A percentile compares a stretch with the other conserved stretches of the same genome.
phyloP scores from a whole-genome alignment of 2,329 filamentous ascomycete species.

The Podosphaera xanthii region DNA sequence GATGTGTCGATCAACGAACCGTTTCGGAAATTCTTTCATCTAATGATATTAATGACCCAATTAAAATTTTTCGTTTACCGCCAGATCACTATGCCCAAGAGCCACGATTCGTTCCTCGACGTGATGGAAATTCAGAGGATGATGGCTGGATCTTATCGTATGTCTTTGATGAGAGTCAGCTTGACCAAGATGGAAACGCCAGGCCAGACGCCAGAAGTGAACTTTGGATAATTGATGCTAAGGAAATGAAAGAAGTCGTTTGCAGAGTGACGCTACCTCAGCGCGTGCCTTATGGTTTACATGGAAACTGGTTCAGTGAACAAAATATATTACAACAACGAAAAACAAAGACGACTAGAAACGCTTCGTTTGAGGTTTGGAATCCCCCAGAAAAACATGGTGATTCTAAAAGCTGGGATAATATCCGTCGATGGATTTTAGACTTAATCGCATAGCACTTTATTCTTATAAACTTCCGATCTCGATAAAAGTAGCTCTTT shows the following conservation, averaged over 20 bases:
- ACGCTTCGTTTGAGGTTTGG: slow-evolving; percentile 3
- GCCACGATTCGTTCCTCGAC: slow-evolving; percentile 35
- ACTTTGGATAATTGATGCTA: slow-evolving; percentile 46
- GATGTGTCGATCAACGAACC: slow-evolving; percentile 36
- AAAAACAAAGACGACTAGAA: slow-evolving; percentile 8
- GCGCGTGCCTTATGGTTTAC: slow-evolving; percentile 46
- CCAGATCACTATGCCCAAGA: slow-evolving; percentile 41
- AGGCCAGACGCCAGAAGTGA: slow-evolving; percentile 28
- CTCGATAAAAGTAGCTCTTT: too few species aligned
- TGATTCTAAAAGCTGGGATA: background rate
- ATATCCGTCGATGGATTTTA: background rate
- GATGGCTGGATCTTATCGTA: slow-evolving; percentile 46
- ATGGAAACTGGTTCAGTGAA: slow-evolving; percentile 36
- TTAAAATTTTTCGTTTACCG: slow-evolving; percentile 39
- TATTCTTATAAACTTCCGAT: too few species aligned
- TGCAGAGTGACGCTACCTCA: slow-evolving; percentile 37
- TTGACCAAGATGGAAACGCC: slow-evolving; percentile 19
- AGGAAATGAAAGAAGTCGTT: slow-evolving; percentile 35
- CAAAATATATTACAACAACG: slow-evolving; percentile 26
- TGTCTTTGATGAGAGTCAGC: slow-evolving; percentile 44
- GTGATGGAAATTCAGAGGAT: slow-evolving; percentile 26
- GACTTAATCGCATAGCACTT: background rate
- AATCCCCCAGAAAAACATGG: background rate
- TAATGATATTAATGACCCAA: slow-evolving; percentile 26
- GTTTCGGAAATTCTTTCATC: slow-evolving; percentile 28